A percentile compares a stretch with the other conserved stretches of the same genome.
phyloP scores from a whole-genome alignment of 352 stramenopile genomes.

The Hyphochytrium catenoides region DNA sequence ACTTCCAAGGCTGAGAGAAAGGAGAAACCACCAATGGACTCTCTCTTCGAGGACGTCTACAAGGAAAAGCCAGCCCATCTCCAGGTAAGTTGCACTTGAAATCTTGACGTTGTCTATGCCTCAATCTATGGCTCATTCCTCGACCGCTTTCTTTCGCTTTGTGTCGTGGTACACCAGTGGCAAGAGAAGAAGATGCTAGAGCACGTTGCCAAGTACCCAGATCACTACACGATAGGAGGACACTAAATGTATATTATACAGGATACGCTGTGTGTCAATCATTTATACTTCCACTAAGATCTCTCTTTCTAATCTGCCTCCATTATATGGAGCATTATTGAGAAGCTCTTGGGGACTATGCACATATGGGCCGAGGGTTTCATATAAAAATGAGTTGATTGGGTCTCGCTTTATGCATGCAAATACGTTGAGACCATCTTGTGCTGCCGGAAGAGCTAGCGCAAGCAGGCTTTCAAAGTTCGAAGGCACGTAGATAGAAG shows the following conservation, averaged over 20 bases:
- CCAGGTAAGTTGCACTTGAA: constrained; percentile 16
- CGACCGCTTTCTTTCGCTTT: neutral
- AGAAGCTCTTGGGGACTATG: no score
- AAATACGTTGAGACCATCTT: no score
- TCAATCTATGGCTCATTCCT: neutral
- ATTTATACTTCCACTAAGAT: no score
- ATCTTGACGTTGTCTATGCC: neutral
- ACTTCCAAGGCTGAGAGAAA: constrained; percentile 75
- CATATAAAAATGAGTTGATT: no score
- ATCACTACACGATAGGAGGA: constrained; percentile 36
- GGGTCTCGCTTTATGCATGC: no score
- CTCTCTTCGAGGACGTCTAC: constrained; percentile 95
- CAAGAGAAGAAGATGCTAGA: constrained; percentile 76
- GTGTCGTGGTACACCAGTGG: constrained; percentile 25
- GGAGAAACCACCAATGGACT: constrained; percentile 42
- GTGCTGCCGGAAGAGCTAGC: no score
- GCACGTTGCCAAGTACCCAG: constrained; percentile 76
- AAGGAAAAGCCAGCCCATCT: constrained; percentile 76
- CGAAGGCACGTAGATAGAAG: no score
- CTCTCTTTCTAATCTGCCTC: no score
- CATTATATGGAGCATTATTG: no score
- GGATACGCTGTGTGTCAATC: no score
- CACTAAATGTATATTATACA: constrained; percentile 13
- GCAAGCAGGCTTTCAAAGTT: no score
- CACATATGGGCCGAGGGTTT: no score